Evolutionary conservation across 495 filamentous ascomycete genomes (phyloP).

Genomic region (Glarea lozoyensis): DNA sequence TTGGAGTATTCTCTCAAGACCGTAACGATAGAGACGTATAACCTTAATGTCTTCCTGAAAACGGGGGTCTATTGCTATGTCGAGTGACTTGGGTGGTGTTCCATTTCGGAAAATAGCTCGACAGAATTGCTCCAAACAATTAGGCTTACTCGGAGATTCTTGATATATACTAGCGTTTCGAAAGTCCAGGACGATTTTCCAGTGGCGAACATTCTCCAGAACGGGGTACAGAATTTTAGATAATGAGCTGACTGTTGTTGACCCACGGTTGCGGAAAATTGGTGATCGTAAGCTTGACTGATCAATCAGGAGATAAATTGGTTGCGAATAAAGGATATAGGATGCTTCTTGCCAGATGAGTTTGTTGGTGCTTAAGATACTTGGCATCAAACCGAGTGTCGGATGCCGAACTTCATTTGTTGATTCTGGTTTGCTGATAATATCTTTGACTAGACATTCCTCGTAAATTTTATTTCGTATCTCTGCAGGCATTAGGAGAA

Average conservation of each 20-base stretch:
- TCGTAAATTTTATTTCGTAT: not conserved
- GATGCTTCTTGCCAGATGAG: not conserved
- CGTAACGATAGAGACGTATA: not conserved
- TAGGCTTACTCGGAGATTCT: not conserved
- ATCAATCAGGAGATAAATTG: not conserved
- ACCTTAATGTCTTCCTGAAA: not conserved
- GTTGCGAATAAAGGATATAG: not conserved
- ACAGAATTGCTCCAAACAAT: not conserved
- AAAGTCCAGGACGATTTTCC: not conserved
- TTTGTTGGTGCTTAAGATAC: not conserved
- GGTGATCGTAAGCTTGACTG: not conserved
- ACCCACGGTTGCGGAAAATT: not conserved
- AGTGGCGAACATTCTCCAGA: not conserved
- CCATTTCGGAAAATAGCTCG: not conserved
- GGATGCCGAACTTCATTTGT: not conserved
- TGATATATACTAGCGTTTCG: not conserved
- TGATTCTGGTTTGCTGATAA: not conserved
- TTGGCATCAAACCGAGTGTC: not conserved
- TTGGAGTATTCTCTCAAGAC: too few species aligned
- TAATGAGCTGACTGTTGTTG: not conserved
- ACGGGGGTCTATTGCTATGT: not conserved
- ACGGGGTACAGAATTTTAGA: not conserved
- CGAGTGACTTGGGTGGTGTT: not conserved
- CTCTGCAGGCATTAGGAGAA: not conserved
- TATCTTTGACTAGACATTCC: not conserved